These are phyloP conservation scores for Saturnispora serradocipensis DNA, from an alignment of 805 yeast genomes.

Conservation along the genomic window DNA sequence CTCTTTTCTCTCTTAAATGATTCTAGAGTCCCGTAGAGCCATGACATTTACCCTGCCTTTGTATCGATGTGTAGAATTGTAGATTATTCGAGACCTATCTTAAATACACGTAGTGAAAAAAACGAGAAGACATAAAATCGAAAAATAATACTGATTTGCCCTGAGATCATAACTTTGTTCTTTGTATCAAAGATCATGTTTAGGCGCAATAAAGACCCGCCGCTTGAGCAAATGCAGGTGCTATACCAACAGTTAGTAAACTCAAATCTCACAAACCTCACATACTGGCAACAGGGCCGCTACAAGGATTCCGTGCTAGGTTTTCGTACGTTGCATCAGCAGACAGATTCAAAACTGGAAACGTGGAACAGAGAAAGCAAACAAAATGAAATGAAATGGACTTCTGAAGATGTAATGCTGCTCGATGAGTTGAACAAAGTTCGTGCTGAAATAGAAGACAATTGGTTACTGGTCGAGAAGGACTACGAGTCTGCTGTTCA, in stretches of 20 bases:
- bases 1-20: background rate
- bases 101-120: background rate
- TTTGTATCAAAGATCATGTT: background rate
- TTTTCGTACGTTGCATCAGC: slow-evolving; percentile 3
- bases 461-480: slow-evolving; percentile 2
- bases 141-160: background rate
- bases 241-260: slow-evolving; percentile 9
- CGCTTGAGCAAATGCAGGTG: slow-evolving; percentile 10
- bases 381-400: slow-evolving; percentile 20
- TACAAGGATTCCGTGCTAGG: slow-evolving; percentile 1
- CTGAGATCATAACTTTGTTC: background rate
- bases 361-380: slow-evolving; percentile 35
- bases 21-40: slow-evolving; percentile 12
- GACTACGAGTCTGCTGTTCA: slow-evolving; percentile 6
- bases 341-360: slow-evolving; percentile 47
- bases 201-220: slow-evolving; percentile 6
- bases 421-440: slow-evolving; percentile 25
- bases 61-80: background rate
- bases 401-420: slow-evolving; percentile 39
- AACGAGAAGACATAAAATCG: background rate
- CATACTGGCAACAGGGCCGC: slow-evolving; percentile 3
- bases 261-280: slow-evolving; percentile 2
- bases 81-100: background rate
- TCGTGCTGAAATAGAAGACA: slow-evolving; percentile 13
- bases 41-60: background rate